phyloP scores from a whole-genome alignment of 805 yeast species.

The Lipomyces lipofer region DNA sequence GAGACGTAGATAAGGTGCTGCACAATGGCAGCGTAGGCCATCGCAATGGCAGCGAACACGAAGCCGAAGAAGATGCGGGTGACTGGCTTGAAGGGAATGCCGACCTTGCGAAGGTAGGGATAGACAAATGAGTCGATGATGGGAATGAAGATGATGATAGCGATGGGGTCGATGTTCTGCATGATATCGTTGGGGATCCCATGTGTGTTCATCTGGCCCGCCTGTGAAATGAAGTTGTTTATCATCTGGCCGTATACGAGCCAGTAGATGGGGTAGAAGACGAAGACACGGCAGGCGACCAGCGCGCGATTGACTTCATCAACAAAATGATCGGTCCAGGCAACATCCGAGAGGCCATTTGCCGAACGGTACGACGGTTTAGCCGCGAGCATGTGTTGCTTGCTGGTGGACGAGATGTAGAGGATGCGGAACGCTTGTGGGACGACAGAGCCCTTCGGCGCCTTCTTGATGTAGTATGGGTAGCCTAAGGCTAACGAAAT shows the following conservation, averaged over 20 bases:
- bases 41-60: slow-evolving; percentile 60
- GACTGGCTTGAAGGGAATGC: slow-evolving; percentile 64
- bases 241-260: slow-evolving; percentile 71
- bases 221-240: slow-evolving; percentile 71
- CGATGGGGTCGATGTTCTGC: slow-evolving; percentile 73
- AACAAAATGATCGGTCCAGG: slow-evolving; percentile 70
- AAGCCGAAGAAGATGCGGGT: slow-evolving; percentile 72
- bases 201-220: slow-evolving; percentile 70
- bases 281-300: slow-evolving; percentile 70
- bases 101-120: slow-evolving; percentile 51
- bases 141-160: slow-evolving; percentile 76
- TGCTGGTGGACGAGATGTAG: slow-evolving; percentile 47
- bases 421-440: slow-evolving; percentile 52
- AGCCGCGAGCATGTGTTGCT: slow-evolving; percentile 54
- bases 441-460: slow-evolving; percentile 63
- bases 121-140: slow-evolving; percentile 61
- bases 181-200: slow-evolving; percentile 80
- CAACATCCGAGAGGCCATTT: slow-evolving; percentile 40
- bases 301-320: slow-evolving; percentile 69
- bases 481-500: slow-evolving; percentile 54
- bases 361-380: slow-evolving; percentile 58
- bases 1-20: slow-evolving; percentile 68
- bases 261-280: slow-evolving; percentile 74
- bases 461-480: slow-evolving; percentile 56
- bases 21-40: slow-evolving; percentile 74